phyloP scores from a whole-genome alignment of 805 yeast genomes.

The Dipodascus albidus region DNA sequence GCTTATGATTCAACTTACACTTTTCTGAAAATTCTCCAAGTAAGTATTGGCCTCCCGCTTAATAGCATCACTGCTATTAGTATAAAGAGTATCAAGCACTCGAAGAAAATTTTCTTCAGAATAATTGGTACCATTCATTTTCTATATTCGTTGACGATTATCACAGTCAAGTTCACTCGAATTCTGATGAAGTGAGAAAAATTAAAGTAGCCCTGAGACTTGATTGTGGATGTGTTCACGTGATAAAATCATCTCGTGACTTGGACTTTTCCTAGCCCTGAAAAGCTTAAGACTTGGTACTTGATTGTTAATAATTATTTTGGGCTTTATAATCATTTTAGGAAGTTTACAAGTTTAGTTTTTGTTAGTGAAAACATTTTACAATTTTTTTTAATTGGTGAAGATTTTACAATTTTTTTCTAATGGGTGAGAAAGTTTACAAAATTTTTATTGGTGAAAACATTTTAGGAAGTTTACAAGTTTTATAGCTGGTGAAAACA shows the following conservation, averaged over 20 bases:
- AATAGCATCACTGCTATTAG: conserved; percentile 28
- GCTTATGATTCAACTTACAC: conserved; percentile 15
- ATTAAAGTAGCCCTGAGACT: not conserved
- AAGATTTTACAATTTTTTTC: no score
- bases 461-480: no score
- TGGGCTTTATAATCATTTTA: not conserved
- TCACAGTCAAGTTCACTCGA: not conserved
- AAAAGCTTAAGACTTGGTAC: not conserved
- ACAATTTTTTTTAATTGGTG: no score
- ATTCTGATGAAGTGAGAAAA: not conserved
- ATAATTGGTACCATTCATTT: not conserved
- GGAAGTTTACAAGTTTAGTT: not conserved
- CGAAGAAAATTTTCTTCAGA: conserved; percentile 3
- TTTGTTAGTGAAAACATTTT: no score
- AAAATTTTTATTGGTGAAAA: no score
- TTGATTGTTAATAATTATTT: no score
- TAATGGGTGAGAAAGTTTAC: no score
- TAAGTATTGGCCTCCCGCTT: conserved; percentile 39
- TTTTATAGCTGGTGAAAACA: no score
- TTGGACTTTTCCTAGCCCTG: not conserved
- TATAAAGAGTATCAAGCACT: conserved; percentile 39
- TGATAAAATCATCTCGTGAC: not conserved
- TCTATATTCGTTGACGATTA: not conserved
- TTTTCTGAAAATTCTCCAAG: conserved; percentile 74
- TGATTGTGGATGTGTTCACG: no score